Conservation (phyloP, 129 eudicot species). For the Flaveria bidentis region DNA sequence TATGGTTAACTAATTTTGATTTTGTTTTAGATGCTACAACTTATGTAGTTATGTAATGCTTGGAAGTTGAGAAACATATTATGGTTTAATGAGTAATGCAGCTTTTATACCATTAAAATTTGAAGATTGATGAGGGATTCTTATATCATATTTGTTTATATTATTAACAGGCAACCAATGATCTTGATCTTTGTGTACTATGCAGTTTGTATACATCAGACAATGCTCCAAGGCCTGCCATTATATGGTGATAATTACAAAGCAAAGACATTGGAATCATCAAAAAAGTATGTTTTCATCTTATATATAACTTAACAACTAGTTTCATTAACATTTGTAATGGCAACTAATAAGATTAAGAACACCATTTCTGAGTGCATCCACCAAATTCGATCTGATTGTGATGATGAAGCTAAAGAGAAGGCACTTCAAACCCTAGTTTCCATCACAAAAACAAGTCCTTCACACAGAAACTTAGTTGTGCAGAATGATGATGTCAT, state of each 20-base stretch:
- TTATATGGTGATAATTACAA: conserved; percentile 33
- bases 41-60: neutral
- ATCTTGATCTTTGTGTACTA: conserved; percentile 19
- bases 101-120: neutral
- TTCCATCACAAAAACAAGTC: conserved; percentile 68
- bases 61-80: neutral
- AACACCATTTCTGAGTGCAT: conserved; percentile 62
- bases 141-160: neutral
- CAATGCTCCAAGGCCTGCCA: conserved; percentile 33
- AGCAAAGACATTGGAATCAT: conserved; percentile 42
- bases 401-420: conserved; percentile 30
- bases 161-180: neutral
- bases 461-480: conserved; percentile 53
- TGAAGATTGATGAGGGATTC: neutral
- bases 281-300: conserved; percentile 26
- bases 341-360: conserved; percentile 28
- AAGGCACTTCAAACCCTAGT: conserved; percentile 36
- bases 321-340: neutral
- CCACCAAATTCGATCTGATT: conserved; percentile 45
- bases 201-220: conserved; percentile 25
- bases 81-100: neutral
- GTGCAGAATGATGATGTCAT: conserved; percentile 47
- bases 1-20: neutral
- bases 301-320: conserved; percentile 18
- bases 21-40: neutral